Evolutionary conservation across 1,139 yeast species (phyloP).

Genomic region (Pneumocystis oryctolagi): DNA sequence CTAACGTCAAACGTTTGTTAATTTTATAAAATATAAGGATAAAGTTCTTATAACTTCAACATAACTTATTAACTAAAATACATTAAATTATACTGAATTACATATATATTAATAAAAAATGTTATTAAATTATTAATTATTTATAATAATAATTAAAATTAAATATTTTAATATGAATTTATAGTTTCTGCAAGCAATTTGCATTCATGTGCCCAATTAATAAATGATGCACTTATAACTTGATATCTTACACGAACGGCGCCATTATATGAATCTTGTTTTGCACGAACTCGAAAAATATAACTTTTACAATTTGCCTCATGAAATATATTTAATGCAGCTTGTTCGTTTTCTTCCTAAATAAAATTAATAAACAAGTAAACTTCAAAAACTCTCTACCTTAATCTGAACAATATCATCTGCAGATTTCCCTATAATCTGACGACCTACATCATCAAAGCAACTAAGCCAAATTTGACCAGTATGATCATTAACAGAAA

Average conservation of each 20-base stretch:
- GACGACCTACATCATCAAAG: slow-evolving; percentile 71
- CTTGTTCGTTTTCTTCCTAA: slow-evolving; percentile 30
- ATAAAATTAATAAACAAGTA: slow-evolving; percentile 16
- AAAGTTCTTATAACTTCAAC: not conserved
- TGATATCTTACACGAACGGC: slow-evolving; percentile 62
- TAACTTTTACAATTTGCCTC: slow-evolving; percentile 52
- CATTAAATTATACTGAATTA: not conserved
- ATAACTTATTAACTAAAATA: not conserved
- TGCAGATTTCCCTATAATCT: slow-evolving; percentile 56
- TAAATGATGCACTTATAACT: slow-evolving; percentile 38
- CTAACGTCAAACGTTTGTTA: not conserved
- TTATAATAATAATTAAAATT: no score
- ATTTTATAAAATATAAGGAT: not conserved
- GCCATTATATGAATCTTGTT: slow-evolving; percentile 73
- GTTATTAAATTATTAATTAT: no score
- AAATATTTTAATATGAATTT: slow-evolving; percentile 23
- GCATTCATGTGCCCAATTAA: slow-evolving; percentile 51
- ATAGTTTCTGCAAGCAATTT: slow-evolving; percentile 42
- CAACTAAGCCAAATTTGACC: slow-evolving; percentile 79
- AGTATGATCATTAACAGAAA: slow-evolving; percentile 59
- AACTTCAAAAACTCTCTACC: slow-evolving; percentile 26
- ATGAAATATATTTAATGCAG: slow-evolving; percentile 37
- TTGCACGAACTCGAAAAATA: slow-evolving; percentile 63
- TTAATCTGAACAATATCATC: slow-evolving; percentile 40
- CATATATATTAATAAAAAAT: not conserved